Evolutionary conservation across 495 filamentous ascomycete genomes (phyloP).

Genomic region (Neurospora sp.): DNA sequence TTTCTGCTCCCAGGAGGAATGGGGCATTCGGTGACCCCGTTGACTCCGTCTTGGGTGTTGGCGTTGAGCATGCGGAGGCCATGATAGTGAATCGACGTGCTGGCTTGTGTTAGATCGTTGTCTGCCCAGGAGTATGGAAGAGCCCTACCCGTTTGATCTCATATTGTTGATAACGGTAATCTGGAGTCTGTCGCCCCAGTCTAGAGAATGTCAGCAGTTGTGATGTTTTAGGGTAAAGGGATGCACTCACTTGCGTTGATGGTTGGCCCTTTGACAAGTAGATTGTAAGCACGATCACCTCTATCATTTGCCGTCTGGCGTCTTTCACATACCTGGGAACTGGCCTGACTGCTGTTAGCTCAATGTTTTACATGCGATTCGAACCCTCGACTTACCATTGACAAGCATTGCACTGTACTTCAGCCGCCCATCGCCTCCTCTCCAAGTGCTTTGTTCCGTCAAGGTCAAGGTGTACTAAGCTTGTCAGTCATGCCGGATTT

Average conservation of each 20-base stretch:
- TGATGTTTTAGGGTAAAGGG: constrained; percentile 2
- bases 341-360: constrained; percentile 8
- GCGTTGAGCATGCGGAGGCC: constrained; percentile 34
- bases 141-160: constrained; percentile 23
- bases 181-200: constrained; percentile 51
- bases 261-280: constrained; percentile 35
- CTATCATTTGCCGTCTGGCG: not conserved
- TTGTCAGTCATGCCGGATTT: not conserved
- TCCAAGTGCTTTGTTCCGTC: constrained; percentile 22
- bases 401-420: constrained; percentile 33
- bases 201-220: not conserved
- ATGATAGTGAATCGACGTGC: constrained; percentile 45
- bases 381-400: constrained; percentile 20
- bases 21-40: constrained; percentile 41
- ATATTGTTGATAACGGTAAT: constrained; percentile 46
- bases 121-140: not conserved
- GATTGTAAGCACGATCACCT: not conserved
- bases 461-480: constrained; percentile 30
- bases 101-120: not conserved
- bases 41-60: constrained; percentile 32
- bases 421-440: constrained; percentile 35
- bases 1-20: constrained; percentile 32
- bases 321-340: constrained; percentile 13
- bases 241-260: constrained; percentile 28
- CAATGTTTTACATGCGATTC: too few relatives aligned